Base-by-base conservation (phyloP, 2,329 filamentous ascomycete species). In the Penicillium expansum region DNA sequence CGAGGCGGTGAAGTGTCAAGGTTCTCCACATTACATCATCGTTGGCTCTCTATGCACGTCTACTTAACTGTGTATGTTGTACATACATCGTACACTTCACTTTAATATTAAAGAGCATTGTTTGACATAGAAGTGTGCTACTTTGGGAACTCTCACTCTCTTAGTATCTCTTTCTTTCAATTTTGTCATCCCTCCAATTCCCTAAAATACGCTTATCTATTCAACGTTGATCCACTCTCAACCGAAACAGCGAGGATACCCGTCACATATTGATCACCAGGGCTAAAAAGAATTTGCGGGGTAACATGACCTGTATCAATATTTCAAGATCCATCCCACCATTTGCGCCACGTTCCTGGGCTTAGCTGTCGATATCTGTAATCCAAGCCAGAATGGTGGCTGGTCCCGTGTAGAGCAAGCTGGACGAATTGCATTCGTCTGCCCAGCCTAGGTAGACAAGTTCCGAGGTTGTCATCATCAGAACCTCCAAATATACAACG, bases 11-110 rank as follows among this genome's bases (percentile, higher is more conserved):
- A 64, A 45, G 5, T 7, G n/a, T 8, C 13, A 42, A 1, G 27
- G 37, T 51, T 62, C 62, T 65, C 63, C 62, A 49, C 63, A 64
- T 64, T 62, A 53, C 61, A 63, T 62, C 55, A 57, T 62, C 45
- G 35, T 16, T 24, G 29, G 3, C 4, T 44, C 16, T 47, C 20
- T 48, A 47, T 47, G 16, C 27, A 32, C 20, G 20, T 24, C 9
- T n/a, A 33, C 27, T 3, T 24, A 24, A 24, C 5, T 24, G 24
- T 24, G 24, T 24, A 24, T 5, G 5, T 24, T n/a, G n/a, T n/a
- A n/a, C n/a, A n/a, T n/a, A n/a, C n/a, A n/a, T 24, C 27, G 7
- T 45, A 20, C 7, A 20, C 27, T 32, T 32, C 33, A 49, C 22
- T 37, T 4, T 37, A 37, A 22, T 18, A 11, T 27, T 9, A 35